phyloP scores from a whole-genome alignment of 1,284 basidiomycete species.

The Ustilago bromivora region DNA sequence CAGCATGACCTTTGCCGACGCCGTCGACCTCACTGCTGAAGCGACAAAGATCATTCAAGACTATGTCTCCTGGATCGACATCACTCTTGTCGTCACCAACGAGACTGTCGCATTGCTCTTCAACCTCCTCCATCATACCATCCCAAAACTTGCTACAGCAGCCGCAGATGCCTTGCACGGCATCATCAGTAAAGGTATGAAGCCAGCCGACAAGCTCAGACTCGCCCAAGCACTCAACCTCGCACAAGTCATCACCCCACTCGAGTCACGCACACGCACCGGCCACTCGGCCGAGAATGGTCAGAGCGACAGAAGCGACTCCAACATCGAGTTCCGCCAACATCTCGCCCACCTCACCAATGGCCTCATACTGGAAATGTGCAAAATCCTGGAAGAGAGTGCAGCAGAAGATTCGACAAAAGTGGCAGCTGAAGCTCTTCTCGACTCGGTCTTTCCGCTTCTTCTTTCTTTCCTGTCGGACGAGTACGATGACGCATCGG shows the following conservation, averaged over 20 bases:
- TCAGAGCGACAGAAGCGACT: slow-evolving; percentile 75
- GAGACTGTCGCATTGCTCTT: slow-evolving; percentile 88
- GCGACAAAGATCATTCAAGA: slow-evolving; percentile 91
- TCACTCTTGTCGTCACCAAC: slow-evolving; percentile 92
- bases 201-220: slow-evolving; percentile 89
- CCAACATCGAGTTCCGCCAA: slow-evolving; percentile 84
- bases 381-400: slow-evolving; percentile 80
- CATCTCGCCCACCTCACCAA: slow-evolving; percentile 88
- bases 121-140: slow-evolving; percentile 77
- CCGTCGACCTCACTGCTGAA: slow-evolving; percentile 75
- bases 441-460: slow-evolving; percentile 81
- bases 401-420: slow-evolving; percentile 76
- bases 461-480: slow-evolving; percentile 91
- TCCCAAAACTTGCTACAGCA: slow-evolving; percentile 81
- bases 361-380: slow-evolving; percentile 83
- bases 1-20: slow-evolving; percentile 72
- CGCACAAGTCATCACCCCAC: slow-evolving; percentile 51
- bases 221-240: slow-evolving; percentile 87
- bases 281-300: slow-evolving; percentile 24
- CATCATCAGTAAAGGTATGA: slow-evolving; percentile 91
- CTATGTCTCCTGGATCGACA: slow-evolving; percentile 98
- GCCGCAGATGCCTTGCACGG: slow-evolving; percentile 83
- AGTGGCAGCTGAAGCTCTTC: slow-evolving; percentile 77
- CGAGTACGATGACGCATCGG: slow-evolving; percentile 73
- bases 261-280: slow-evolving; percentile 60